Base-by-base conservation (phyloP, 768 basidiomycete genomes). In the Amanita subjunquillea region DNA sequence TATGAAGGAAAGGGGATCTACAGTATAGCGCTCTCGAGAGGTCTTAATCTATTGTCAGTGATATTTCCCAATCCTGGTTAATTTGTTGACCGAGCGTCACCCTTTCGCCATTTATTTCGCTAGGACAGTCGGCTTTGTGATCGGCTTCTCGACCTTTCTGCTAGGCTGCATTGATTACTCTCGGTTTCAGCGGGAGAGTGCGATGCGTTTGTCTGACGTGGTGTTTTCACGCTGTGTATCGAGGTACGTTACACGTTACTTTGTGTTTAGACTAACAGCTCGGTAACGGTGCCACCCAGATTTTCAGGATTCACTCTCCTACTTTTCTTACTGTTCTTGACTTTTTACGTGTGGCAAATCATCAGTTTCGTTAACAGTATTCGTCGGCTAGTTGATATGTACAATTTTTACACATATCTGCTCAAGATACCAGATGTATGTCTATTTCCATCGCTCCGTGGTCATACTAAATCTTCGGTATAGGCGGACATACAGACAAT, bases 401-500 rank as follows among this genome's bases (percentile, higher is more conserved):
- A 96, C 65, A 80, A 83, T 43, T 99, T 99, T 67, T 99, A 92
- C 70, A 95, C 91, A 0, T 74, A 98, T 67, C 75, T 99, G 25
- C 80, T 99, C 45, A 87, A 83, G 57, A 85, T 99, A 38, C 96
- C 95, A 22, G 96, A 99, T 60, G 96, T 96, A 62, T 68, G 69
- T 61, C 20, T 17, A 48, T 36, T 12, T 53, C 30, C 43, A 36
- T 48, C 32, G 49, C 25, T 42, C 51, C 51, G 42, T 36, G 38
- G 25, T 22, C 17, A 27, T 40, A 53, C 48, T 51, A 23, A 51
- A 59, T 22, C 36, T 49, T 29, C 48, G 30, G 36, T 27, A 32
- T 64, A 98, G 95, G 87, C 83, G 47, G 96, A 99, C 66, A 94
- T 99, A 42, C 91, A 93, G 69, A 98, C 96, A 0, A 92, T 98